phyloP scores from a whole-genome alignment of 2,329 filamentous ascomycete species.

The Chalaropsis ovoidea region DNA sequence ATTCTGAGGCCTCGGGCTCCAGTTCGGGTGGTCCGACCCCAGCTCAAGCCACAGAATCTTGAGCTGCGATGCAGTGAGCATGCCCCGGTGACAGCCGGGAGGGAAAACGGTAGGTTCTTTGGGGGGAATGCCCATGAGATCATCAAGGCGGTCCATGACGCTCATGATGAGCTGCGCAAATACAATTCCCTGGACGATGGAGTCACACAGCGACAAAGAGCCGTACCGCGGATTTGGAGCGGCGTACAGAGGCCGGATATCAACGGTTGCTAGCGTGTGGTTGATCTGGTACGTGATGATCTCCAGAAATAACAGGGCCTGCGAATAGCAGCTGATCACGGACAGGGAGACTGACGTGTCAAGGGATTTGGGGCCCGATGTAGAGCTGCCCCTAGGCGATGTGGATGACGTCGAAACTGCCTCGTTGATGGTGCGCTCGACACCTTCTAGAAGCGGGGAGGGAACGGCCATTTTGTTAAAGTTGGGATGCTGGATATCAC shows the following conservation, averaged over 20 bases:
- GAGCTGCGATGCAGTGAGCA: conserved; percentile 14
- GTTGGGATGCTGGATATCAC: not conserved
- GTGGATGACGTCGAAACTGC: not conserved
- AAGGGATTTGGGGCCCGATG: conserved; percentile 19
- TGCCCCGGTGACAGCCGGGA: not conserved
- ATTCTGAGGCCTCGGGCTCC: conserved; percentile 20
- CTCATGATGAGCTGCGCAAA: conserved; percentile 30
- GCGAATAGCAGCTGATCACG: conserved; percentile 31
- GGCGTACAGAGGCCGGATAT: conserved; percentile 24
- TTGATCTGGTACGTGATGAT: conserved; percentile 27
- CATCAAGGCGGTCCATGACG: conserved; percentile 29
- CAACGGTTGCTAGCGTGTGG: conserved; percentile 26
- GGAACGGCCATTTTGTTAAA: not conserved
- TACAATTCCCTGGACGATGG: conserved; percentile 29
- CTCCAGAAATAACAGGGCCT: conserved; percentile 30
- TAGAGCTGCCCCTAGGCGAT: not conserved
- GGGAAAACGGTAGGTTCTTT: conserved; percentile 5
- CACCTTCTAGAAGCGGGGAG: conserved; percentile 9
- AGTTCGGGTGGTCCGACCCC: conserved; percentile 6
- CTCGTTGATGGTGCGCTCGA: conserved; percentile 15
- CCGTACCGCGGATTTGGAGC: conserved; percentile 29
- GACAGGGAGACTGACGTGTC: conserved; percentile 30
- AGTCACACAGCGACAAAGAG: conserved; percentile 28
- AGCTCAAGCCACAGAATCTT: conserved; percentile 23
- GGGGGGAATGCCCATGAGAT: conserved; percentile 29